phyloP scores from a whole-genome alignment of 805 yeast species.

The Zygoascus bituminiphila region DNA sequence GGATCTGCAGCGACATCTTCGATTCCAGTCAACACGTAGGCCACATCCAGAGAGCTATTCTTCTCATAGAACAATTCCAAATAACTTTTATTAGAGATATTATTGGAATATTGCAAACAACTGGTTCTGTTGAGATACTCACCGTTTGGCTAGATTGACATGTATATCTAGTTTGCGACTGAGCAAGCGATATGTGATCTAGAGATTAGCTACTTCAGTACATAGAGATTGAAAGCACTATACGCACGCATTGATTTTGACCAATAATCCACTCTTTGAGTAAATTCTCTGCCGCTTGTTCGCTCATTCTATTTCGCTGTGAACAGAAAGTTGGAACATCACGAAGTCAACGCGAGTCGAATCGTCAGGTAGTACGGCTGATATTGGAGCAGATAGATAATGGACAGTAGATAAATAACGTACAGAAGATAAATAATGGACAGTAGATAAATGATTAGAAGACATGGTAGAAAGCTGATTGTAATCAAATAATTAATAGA shows the following conservation, averaged over 20 bases:
- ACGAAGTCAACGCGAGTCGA: too few species aligned
- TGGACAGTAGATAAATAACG: too few species aligned
- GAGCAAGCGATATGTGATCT: conserved; percentile 13
- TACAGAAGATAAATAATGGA: too few species aligned
- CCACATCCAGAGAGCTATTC: conserved; percentile 11
- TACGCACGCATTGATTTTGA: conserved; percentile 3
- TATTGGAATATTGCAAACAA: too few species aligned
- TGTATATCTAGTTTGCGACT: conserved; percentile 14
- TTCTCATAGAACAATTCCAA: conserved; percentile 12
- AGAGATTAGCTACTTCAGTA: background rate
- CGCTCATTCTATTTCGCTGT: conserved; percentile 1
- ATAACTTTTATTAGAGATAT: conserved; percentile 7
- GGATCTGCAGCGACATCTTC: conserved; percentile 1
- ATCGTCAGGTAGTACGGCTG: too few species aligned
- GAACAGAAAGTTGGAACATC: too few species aligned
- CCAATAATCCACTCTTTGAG: background rate
- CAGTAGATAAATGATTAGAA: too few species aligned
- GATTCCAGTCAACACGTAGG: conserved; percentile 12
- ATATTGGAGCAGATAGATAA: too few species aligned
- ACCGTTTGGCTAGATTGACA: conserved; percentile 17
- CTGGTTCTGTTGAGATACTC: background rate
- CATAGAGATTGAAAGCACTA: background rate
- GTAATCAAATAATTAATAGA: too few species aligned
- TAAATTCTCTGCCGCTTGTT: background rate
- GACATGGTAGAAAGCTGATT: too few species aligned